Conservation (phyloP, 2,329 filamentous ascomycete species). For the Arthrobotrys sphaeroides region DNA sequence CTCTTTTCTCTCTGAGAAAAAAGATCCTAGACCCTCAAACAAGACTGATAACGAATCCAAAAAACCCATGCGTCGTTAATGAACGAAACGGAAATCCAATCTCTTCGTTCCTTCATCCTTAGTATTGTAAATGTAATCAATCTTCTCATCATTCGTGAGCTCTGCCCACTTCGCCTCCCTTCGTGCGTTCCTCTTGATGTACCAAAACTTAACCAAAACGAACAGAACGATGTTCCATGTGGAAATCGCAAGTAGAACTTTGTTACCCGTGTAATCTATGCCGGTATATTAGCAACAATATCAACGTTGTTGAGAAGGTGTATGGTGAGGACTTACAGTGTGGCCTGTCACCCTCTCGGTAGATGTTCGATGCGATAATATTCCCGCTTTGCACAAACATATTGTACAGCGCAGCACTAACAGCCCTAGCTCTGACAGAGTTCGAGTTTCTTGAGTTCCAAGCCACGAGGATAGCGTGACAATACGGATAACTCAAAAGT, state of each 20-base stretch:
- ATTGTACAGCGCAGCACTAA: slow-evolving; percentile 66
- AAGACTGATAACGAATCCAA: no score
- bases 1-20: no score
- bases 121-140: slow-evolving; percentile 65
- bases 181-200: slow-evolving; percentile 64
- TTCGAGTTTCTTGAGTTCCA: slow-evolving; percentile 66
- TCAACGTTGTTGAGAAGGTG: neutral
- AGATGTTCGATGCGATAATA: slow-evolving; percentile 66
- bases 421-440: slow-evolving; percentile 64
- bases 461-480: slow-evolving; percentile 65
- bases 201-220: slow-evolving; percentile 64
- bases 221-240: slow-evolving; percentile 65
- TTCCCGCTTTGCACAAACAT: slow-evolving; percentile 64
- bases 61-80: slow-evolving; percentile 59
- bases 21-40: neutral
- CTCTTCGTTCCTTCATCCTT: slow-evolving; percentile 68
- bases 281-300: neutral
- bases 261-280: slow-evolving; percentile 64
- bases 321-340: slow-evolving; percentile 60
- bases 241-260: slow-evolving; percentile 65
- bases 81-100: slow-evolving; percentile 67
- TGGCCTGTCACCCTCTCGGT: slow-evolving; percentile 68
- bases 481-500: slow-evolving; percentile 65
- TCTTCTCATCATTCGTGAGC: slow-evolving; percentile 64
- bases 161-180: slow-evolving; percentile 63